A percentile compares a stretch with the other conserved stretches of the same genome.
phyloP scores from a whole-genome alignment of 192 early-diverging fungal genomes.

The Backusella circina region DNA sequence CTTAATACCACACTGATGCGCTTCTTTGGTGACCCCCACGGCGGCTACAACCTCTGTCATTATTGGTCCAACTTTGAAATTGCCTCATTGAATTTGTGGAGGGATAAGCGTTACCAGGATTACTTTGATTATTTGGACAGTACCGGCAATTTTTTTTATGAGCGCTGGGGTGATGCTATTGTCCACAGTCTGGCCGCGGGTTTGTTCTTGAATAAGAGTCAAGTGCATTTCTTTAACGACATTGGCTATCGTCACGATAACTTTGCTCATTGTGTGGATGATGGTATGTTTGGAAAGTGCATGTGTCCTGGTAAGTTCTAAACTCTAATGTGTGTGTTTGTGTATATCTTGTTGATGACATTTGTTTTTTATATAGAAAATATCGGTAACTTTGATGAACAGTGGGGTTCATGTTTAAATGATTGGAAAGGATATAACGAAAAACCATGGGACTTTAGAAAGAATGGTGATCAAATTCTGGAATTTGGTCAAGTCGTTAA shows the following conservation, averaged over 20 bases:
- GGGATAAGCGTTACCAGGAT: slow-evolving; percentile 45
- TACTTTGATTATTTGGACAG: slow-evolving; percentile 63
- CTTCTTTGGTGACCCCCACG: slow-evolving; percentile 23
- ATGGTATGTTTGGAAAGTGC: slow-evolving; percentile 26
- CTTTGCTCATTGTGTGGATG: slow-evolving; percentile 27
- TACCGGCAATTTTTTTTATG: slow-evolving; percentile 72
- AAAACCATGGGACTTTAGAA: slow-evolving; percentile 11
- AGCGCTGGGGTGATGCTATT: slow-evolving; percentile 77
- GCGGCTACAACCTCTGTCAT: slow-evolving; percentile 64
- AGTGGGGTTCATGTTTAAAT: slow-evolving; percentile 23
- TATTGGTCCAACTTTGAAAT: slow-evolving; percentile 84
- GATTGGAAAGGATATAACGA: slow-evolving; percentile 20
- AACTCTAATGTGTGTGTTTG: neutral
- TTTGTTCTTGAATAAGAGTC: slow-evolving; percentile 50
- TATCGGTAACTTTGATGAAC: slow-evolving; percentile 25
- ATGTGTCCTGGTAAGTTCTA: slow-evolving; percentile 24
- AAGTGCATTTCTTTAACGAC: slow-evolving; percentile 71
- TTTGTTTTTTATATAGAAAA: slow-evolving; percentile 5
- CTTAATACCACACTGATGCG: slow-evolving; percentile 24
- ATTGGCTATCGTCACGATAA: slow-evolving; percentile 57
- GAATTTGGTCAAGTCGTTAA: neutral
- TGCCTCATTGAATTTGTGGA: slow-evolving; percentile 56
- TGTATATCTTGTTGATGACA: neutral
- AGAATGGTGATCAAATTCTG: slow-evolving; percentile 14
- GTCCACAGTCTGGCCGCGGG: slow-evolving; percentile 65